These are phyloP conservation scores for Trichoderma gracile DNA, from an alignment of 2,329 filamentous ascomycete species.

Conservation along the genomic window DNA sequence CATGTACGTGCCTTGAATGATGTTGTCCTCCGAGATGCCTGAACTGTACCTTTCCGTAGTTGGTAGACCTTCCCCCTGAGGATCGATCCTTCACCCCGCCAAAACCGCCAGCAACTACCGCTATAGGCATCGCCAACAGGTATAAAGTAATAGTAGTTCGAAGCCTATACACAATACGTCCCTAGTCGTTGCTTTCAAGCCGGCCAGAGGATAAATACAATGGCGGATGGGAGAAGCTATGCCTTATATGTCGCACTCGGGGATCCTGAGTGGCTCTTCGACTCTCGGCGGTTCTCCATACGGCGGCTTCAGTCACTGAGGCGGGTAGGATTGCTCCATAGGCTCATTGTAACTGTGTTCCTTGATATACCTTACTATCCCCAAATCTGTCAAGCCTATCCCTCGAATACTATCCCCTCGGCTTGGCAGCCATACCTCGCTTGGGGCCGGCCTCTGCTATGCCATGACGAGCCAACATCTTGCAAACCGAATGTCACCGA, in stretches of 20 bases:
- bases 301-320: neutral
- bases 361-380: neutral
- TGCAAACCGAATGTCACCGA: neutral
- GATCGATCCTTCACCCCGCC: neutral
- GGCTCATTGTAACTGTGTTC: neutral
- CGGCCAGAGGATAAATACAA: neutral
- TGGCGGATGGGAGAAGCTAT: neutral
- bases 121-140: neutral
- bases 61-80: neutral
- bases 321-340: neutral
- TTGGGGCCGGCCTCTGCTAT: too few relatives aligned
- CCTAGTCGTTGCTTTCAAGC: neutral
- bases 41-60: neutral
- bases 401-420: neutral
- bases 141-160: neutral
- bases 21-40: slow-evolving; percentile 3
- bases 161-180: neutral
- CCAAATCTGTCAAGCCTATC: too few relatives aligned
- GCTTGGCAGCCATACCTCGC: neutral
- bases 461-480: too few relatives aligned
- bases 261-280: neutral
- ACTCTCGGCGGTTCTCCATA: neutral
- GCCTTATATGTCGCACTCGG: neutral
- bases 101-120: neutral
- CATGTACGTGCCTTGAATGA: neutral